Evolutionary conservation across 2,329 filamentous ascomycete genomes (phyloP), one percentile per base, ranked within the genome.

Genomic region (Huntiella bhutanensis): DNA sequence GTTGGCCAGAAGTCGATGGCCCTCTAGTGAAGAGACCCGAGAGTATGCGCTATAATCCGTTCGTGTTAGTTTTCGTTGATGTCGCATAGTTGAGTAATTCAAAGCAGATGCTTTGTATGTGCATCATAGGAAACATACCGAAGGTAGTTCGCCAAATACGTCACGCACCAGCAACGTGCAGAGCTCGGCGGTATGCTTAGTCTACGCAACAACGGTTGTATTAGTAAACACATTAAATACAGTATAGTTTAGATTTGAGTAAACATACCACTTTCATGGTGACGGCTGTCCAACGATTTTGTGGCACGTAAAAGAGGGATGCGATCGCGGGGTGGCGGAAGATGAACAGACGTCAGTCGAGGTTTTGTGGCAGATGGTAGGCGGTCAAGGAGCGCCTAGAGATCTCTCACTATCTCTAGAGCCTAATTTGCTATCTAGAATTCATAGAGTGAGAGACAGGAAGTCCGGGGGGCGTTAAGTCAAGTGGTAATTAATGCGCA

Each of bases 151-250:
- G 58, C 91, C 91, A 62, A 91, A 88, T 50, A 83, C 71, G 60
- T 95, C 86, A 59, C 86, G 78, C 52, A 96, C 80, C 52, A 95
- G 73, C 59, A 93, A 77, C 66, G 80, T 75, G 68, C 85, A 94
- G 58, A 96, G 82, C 73, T 95, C 84, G 57, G 81, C 77, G 54
- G 82, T 71, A 60, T 82, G 74, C 67, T 85, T 77, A 51, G 75
- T 76, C 75, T 80, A 41, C 10, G 13, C 11, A 3, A 11, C 11
- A 37, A 16, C 13, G 12, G 16, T 47, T 34, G 33, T 22, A 32
- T 42, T 16, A 41, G 38, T 28, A 44, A 40, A 33, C n/a, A 12
- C 11, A 41, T 36, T 6, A 32, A 42, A 19, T 11, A 17, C 4
- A 42, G 42, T 33, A 28, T 33, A 50, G 46, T 42, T 38, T 33